Evolutionary conservation across 441 rosid genomes (phyloP).

Genomic region (Gossypium lobatum): DNA sequence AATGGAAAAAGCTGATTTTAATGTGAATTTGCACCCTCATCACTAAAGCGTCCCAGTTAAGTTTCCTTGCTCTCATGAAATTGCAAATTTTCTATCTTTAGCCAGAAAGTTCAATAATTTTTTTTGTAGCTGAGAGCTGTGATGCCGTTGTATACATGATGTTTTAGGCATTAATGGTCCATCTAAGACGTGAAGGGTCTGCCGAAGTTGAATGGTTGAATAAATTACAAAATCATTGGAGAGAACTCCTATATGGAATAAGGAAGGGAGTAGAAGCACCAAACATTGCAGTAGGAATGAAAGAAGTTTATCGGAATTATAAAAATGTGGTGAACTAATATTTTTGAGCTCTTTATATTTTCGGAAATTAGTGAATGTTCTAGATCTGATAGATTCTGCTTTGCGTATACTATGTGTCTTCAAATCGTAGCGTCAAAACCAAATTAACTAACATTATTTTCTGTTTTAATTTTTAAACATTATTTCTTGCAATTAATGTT

Average conservation of each 20-base stretch:
- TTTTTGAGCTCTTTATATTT: constrained; percentile 22
- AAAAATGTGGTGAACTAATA: background rate
- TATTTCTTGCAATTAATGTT: no score
- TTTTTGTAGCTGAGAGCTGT: background rate
- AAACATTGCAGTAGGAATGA: constrained; percentile 75
- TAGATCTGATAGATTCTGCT: constrained; percentile 6
- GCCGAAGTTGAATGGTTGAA: constrained; percentile 28
- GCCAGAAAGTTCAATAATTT: background rate
- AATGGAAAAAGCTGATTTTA: background rate
- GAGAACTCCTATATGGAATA: constrained; percentile 73
- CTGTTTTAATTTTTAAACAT: no score
- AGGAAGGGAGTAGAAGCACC: constrained; percentile 61
- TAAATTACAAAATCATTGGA: no score
- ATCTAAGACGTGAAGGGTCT: background rate
- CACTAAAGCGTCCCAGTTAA: background rate
- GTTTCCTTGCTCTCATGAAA: background rate
- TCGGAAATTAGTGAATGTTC: constrained; percentile 11
- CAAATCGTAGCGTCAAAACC: background rate
- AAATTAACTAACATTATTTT: no score
- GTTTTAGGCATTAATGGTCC: no score
- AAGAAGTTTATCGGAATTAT: constrained; percentile 58
- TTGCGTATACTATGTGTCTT: background rate
- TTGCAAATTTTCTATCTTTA: background rate
- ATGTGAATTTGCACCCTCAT: background rate
- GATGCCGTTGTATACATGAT: background rate